Percentiles rank a stretch among this genome's conserved stretches.
Evolutionary conservation across 176 grass and related monocot species (phyloP).

Genomic region (Saccharum spontaneum): DNA sequence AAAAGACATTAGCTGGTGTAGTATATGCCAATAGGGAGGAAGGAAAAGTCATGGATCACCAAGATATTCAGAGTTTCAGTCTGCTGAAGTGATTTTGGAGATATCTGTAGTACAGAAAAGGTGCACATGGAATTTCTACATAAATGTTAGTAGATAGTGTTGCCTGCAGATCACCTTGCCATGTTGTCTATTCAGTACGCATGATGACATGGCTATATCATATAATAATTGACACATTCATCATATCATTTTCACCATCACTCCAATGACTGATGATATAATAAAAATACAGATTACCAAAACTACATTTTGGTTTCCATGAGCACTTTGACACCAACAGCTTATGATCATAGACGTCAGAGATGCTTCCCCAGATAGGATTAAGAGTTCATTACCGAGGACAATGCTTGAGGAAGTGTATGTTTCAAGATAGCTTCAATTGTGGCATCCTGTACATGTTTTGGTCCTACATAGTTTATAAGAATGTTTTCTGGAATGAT

Average conservation of each 20-base stretch:
- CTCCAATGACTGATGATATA: neutral
- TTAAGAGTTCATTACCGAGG: conserved; percentile 53
- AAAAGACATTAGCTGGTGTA: conserved; percentile 12
- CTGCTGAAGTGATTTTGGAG: conserved; percentile 3
- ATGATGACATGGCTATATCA: neutral
- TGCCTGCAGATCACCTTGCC: neutral
- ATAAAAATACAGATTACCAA: neutral
- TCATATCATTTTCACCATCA: neutral
- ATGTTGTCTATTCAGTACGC: neutral
- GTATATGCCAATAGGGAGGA: neutral
- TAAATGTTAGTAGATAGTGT: conserved; percentile 10
- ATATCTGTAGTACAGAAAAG: conserved; percentile 14
- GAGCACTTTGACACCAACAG: neutral
- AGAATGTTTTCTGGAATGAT: conserved; percentile 77
- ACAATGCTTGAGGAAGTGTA: conserved; percentile 91
- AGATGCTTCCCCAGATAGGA: conserved; percentile 9
- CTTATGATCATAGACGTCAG: conserved; percentile 11
- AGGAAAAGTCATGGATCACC: neutral
- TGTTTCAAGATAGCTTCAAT: conserved; percentile 88
- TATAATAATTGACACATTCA: neutral
- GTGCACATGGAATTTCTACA: neutral
- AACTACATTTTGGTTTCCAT: conserved; percentile 17
- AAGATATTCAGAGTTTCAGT: conserved; percentile 10
- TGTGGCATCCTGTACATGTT: conserved; percentile 64
- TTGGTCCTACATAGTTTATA: conserved; percentile 68